phyloP scores from a whole-genome alignment of 176 grass and related monocot genomes.

The Zea luxurians region DNA sequence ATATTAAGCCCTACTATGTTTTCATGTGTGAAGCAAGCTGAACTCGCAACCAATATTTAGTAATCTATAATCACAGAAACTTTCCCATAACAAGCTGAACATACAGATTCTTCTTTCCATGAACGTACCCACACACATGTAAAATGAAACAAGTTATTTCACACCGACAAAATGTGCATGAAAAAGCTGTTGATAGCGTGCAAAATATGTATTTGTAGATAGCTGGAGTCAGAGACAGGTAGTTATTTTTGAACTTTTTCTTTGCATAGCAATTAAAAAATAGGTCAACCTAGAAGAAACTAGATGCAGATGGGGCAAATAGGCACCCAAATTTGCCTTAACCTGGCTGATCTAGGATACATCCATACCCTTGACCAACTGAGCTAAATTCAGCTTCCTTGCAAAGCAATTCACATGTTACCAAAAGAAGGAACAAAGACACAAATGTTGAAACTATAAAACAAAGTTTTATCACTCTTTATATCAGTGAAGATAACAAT shows the following conservation, averaged over 20 bases:
- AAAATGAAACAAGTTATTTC: constrained; percentile 7
- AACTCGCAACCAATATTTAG: constrained; percentile 4
- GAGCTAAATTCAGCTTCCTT: background rate
- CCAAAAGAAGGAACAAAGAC: background rate
- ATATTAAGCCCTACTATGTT: background rate
- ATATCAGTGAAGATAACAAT: background rate
- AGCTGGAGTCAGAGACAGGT: background rate
- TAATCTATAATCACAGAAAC: constrained; percentile 5
- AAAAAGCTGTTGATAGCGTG: background rate
- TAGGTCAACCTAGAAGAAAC: background rate
- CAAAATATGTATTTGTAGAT: constrained; percentile 12
- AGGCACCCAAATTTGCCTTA: background rate
- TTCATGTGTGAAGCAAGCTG: constrained; percentile 8
- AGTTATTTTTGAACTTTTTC: background rate
- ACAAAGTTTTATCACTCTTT: background rate
- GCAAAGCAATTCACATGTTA: background rate
- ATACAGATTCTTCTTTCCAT: constrained; percentile 18
- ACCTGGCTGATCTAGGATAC: background rate
- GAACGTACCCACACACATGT: constrained; percentile 15
- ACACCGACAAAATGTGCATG: background rate
- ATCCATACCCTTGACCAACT: background rate
- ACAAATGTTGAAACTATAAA: background rate
- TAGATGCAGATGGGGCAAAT: too few species aligned
- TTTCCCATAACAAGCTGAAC: background rate
- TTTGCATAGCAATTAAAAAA: background rate